Evolutionary conservation across 352 stramenopile genomes (phyloP), one percentile per base, ranked within the genome.

Genomic region (Plasmopara muralis): DNA sequence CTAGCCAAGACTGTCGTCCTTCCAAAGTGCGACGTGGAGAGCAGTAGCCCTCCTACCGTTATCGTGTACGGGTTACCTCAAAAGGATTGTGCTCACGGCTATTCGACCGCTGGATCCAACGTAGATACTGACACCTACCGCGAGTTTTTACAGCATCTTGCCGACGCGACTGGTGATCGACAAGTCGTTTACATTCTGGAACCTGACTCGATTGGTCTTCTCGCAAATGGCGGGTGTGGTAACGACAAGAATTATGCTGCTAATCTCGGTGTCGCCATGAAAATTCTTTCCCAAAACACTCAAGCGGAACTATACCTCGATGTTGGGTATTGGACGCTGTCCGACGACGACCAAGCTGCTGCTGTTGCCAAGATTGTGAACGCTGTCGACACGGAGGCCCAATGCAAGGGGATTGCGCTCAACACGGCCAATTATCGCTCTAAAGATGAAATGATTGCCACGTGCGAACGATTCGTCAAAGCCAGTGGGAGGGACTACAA

Each of bases 241-340:
- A 57, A 63, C 20, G 46, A 50, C 9, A 64, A 76, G 12, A 61
- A 66, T 0, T 87, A 87, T 53, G 44, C 50, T 2, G 58, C 53
- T 4, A 87, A 84, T 50, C 55, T 87, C 46, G 47, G 57, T 9
- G 63, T 55, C 0, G 77, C 77, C 3, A 69, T 85, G 39, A 47
- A 72, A 8, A 62, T 70, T 28, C 56, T 87, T 10, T 72, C 74
- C 1, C 40, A 54, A 13, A 85, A 85, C 42, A 33, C 47, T 8
- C 76, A 85, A 38, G 72, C 77, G 16, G 60, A 83, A 31, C 62
- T 87, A 10, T 85, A 85, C 49, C 16, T 85, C 39, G 77, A 85
- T 42, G 60, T 83, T 1, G 74, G 74, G 25, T 83, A 78, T 57
- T 85, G 74, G 73, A 74, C 64, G 16, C 62, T 86, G 8, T 43